These are phyloP conservation scores for Fusarium duplospermum DNA, from an alignment of 2,329 filamentous ascomycete species.

Conservation along the genomic window DNA sequence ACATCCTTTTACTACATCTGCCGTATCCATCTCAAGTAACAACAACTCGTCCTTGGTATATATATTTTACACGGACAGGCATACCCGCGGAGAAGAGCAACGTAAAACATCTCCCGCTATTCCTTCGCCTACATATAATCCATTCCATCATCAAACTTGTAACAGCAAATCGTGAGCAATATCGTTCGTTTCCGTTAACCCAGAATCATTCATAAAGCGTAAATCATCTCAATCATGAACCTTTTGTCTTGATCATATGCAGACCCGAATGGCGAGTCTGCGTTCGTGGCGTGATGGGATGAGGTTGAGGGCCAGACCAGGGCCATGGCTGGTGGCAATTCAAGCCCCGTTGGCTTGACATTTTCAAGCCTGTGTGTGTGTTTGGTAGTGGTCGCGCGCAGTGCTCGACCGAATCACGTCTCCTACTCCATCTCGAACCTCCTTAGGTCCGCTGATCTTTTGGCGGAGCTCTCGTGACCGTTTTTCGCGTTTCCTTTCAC, in stretches of 20 bases:
- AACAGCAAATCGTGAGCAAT: slow-evolving; percentile 29
- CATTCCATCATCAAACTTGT: slow-evolving; percentile 28
- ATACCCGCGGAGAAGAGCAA: slow-evolving; percentile 19
- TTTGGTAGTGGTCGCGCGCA: slow-evolving; percentile 29
- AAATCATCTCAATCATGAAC: slow-evolving; percentile 43
- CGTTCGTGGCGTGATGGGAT: neutral
- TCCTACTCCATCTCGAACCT: slow-evolving; percentile 68
- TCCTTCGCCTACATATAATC: slow-evolving; percentile 21
- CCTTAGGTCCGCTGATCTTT: slow-evolving; percentile 69
- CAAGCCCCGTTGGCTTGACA: slow-evolving; percentile 1
- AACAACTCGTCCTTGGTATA: slow-evolving; percentile 26
- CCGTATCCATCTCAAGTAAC: slow-evolving; percentile 14
- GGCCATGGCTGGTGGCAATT: neutral
- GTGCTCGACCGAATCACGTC: slow-evolving; percentile 63
- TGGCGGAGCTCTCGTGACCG: slow-evolving; percentile 67
- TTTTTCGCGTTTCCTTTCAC: slow-evolving; percentile 69
- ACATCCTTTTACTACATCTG: slow-evolving; percentile 9
- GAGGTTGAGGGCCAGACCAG: neutral
- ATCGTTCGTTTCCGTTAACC: slow-evolving; percentile 28
- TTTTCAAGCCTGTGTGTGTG: slow-evolving; percentile 12
- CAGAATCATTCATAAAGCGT: slow-evolving; percentile 40
- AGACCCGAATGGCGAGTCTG: neutral
- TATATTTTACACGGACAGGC: slow-evolving; percentile 35
- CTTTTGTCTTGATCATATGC: slow-evolving; percentile 27
- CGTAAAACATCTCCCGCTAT: slow-evolving; percentile 28